Base-by-base conservation (phyloP, 176 grass and related monocot genomes). In the Carex parvula region DNA sequence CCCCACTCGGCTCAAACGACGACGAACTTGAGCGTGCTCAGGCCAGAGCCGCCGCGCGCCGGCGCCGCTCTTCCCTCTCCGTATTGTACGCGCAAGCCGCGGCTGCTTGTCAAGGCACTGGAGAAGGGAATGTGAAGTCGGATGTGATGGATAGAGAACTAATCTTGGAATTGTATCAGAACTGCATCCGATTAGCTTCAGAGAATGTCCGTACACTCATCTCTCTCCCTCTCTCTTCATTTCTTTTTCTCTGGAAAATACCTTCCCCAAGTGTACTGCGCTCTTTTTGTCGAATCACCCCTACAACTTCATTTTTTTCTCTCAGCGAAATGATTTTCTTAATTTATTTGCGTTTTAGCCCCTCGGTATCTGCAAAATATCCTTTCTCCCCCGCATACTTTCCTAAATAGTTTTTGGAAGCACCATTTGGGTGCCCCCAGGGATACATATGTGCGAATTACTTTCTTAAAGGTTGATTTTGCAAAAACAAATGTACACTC, bases 141-240 rank as follows among this genome's bases (percentile, higher is more conserved):
- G 82, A 95, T 88, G 82, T 98, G 54, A 85, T 98, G 82, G 89
- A 93, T 90, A 88, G 86, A 35, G 86, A 88, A 48, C 86, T 95
- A 87, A 90, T 98, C 92, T 90, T 95, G 91, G 96, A 98, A 24
- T 87, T 98, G 32, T 90, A 95, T 83, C 91, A 93, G 17, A 98
- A 95, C 80, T 98, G 96, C 88, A 95, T 98, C 89, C 94, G 93
- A 85, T 93, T 98, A 78, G 89, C 96, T 18, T 94, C 92, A 44
- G 91, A 98, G 88, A 98, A 98, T 64, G 93, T 98, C 68, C 14
- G 88, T 46, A 17, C 17, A 46, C 42, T 20, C 32, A n/a, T 32
- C 26, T 66, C 78, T 58, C 21, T 56, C 59, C 26, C 39, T 22
- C 79, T 63, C 15, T 39, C 53, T 26, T 18, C 3, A 20, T 52